Base-by-base conservation (phyloP, 1,284 basidiomycete genomes). In the Pyrrhoderma noxium region DNA sequence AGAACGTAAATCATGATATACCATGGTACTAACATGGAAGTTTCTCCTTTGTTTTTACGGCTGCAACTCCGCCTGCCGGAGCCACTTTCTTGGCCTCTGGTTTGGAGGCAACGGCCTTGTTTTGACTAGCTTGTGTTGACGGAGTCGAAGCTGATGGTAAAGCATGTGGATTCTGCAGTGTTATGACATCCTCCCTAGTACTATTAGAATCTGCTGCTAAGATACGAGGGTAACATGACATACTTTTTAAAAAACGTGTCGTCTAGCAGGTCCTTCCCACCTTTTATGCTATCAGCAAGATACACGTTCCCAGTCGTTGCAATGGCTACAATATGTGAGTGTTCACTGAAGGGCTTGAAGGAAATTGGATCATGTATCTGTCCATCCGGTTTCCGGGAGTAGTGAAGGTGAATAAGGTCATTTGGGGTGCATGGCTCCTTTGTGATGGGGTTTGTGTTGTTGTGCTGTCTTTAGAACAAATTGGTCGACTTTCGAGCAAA, bases 281-380 rank as follows among this genome's bases (percentile, higher is more conserved):
- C 85, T 66, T 90, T 96, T 60, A 97, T 77, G 57, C 96, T 93
- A 44, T 94, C 93, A 5, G 83, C 83, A 9, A 92, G 74, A 64
- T 88, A 96, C 1, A 96, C 93, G 62, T 96, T 95, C 4, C 93
- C 93, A 0, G 92, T 94, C 2, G 82, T 88, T 22, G 87, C 85
- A 57, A 95, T 81, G 46, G 90, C 89, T 41, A 94, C 89, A 48
- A 95, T 87, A 65, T 94, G 89, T 1, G 91, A 91, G 62, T 94
- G 91, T 55, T 92, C 85, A 60, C 77, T 91, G 72, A 95, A 93
- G 0, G 88, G 85, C 64, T 93, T 94, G 76, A 93, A 94, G 2
- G 89, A 90, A 45, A 95, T 92, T 1, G 92, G 92, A 64, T 95
- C 92, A 64, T 93, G 85, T 16, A 89, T 79, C 64, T 91, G 85